These are phyloP conservation scores for Athelia psychrophila DNA, from an alignment of 1,284 basidiomycete species.

Conservation along the genomic window DNA sequence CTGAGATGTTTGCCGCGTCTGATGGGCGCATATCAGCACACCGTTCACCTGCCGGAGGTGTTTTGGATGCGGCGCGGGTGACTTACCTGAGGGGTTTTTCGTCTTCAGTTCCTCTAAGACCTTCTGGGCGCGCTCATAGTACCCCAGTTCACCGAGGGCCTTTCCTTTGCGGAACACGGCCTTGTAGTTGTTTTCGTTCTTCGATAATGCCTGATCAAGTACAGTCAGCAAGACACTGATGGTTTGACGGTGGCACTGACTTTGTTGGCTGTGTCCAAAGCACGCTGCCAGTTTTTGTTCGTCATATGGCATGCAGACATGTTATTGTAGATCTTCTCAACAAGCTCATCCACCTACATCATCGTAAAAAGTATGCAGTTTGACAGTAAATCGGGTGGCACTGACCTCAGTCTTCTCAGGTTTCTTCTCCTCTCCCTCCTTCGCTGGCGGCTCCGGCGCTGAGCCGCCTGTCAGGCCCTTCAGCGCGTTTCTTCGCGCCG, in stretches of 20 bases:
- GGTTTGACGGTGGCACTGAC: slow-evolving; percentile 25
- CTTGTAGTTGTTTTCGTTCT: slow-evolving; percentile 73
- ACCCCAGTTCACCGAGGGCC: slow-evolving; percentile 70
- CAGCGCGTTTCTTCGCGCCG: slow-evolving; percentile 43
- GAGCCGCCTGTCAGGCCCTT: slow-evolving; percentile 41
- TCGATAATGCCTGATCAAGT: slow-evolving; percentile 54
- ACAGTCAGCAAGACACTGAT: slow-evolving; percentile 4
- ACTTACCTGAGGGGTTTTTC: slow-evolving; percentile 55
- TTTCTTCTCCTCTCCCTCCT: slow-evolving; percentile 33
- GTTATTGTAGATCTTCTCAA: slow-evolving; percentile 80
- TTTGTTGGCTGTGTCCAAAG: slow-evolving; percentile 73
- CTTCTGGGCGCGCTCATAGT: slow-evolving; percentile 65
- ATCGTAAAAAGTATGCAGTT: not conserved
- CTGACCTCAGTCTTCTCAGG: slow-evolving; percentile 53
- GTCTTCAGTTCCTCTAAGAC: slow-evolving; percentile 60
- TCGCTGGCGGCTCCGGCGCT: slow-evolving; percentile 26
- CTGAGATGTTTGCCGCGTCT: slow-evolving; percentile 59
- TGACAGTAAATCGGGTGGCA: slow-evolving; percentile 2
- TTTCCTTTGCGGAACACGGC: slow-evolving; percentile 80
- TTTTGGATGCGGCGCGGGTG: too few relatives aligned
- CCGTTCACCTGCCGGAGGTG: too few relatives aligned
- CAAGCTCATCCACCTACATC: slow-evolving; percentile 62
- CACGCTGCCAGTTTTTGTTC: slow-evolving; percentile 71
- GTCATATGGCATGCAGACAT: slow-evolving; percentile 81
- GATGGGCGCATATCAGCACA: slow-evolving; percentile 5